Evolutionary conservation across 73 alveolate genomes (phyloP).

Genomic region (Paraurostyla sp.): DNA sequence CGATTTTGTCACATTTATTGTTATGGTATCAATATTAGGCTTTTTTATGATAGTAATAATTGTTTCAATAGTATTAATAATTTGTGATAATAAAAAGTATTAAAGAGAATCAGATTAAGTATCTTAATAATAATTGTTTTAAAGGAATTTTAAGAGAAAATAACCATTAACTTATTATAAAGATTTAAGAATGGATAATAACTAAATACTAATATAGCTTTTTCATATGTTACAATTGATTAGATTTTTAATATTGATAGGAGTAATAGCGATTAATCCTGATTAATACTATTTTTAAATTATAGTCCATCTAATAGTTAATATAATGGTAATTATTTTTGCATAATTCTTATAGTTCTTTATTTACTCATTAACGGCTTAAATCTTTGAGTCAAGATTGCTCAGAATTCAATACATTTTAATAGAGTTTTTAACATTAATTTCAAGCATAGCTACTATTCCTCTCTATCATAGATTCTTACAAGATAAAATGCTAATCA

Average conservation of each 20-base stretch:
- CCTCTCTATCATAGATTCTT: not conserved
- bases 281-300: not conserved
- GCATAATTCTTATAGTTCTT: not conserved
- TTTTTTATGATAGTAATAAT: too few relatives aligned
- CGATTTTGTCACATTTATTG: not conserved
- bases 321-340: not conserved
- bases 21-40: not conserved
- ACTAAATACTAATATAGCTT: too few relatives aligned
- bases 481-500: not conserved
- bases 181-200: too few relatives aligned
- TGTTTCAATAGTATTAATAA: too few relatives aligned
- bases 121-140: too few relatives aligned
- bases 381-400: not conserved
- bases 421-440: not conserved
- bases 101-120: too few relatives aligned
- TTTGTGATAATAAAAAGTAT: too few relatives aligned
- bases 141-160: too few relatives aligned
- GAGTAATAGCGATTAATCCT: too few relatives aligned
- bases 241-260: too few relatives aligned
- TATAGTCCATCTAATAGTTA: not conserved
- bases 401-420: not conserved
- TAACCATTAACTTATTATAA: too few relatives aligned
- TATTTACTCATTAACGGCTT: not conserved
- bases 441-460: not conserved
- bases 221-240: too few relatives aligned